Base-by-base conservation (phyloP, 1,284 basidiomycete genomes). In the Vanrija sp. region DNA sequence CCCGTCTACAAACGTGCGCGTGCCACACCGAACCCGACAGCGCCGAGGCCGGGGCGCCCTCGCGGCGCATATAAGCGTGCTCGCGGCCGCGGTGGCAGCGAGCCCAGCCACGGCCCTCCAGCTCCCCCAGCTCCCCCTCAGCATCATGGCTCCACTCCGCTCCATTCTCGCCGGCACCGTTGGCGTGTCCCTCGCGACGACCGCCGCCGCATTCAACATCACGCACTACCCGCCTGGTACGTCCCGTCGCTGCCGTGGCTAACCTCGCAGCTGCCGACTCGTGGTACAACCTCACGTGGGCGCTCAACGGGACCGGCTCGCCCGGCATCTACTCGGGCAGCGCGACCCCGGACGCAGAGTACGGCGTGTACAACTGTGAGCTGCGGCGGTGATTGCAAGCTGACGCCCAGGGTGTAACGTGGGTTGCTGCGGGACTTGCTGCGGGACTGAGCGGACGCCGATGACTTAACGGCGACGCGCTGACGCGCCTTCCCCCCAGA, bases 361-460 rank as follows among this genome's bases (percentile, higher is more conserved):
- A 69, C 56, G 67, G 68, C 0, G 44, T 18, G 18, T 72, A 71
- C 53, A 68, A 69, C 48, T 72, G 69, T 69, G 25, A 43, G 67
- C 6, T 41, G 15, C 4, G 5, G 5, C 8, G 14, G 15, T 4
- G 3, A 3, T 38, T 36, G 19, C 10, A 43, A n/a, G 25, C 43
- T 47, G 27, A 53, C 38, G 8, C 12, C 14, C 20, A 60, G 54
- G 56, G 58, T 57, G 54, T 45, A 43, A 43, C 31, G 59, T 63
- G 43, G 35, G 55, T 51, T 2, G n/a, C 20, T 39, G 24, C n/a
- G 22, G 36, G 7, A 37, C 20, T 41, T 39, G 22, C 20, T 31
- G 31, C 36, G 18, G 12, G 23, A 1, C 25, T 3, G 19, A 27
- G 0, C 19, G 45, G 6, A 46, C 6, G 6, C 18, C 19, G 16